These are phyloP conservation scores for Crithidia brevicula DNA, from an alignment of 208 protist genomes.

Conservation along the genomic window DNA sequence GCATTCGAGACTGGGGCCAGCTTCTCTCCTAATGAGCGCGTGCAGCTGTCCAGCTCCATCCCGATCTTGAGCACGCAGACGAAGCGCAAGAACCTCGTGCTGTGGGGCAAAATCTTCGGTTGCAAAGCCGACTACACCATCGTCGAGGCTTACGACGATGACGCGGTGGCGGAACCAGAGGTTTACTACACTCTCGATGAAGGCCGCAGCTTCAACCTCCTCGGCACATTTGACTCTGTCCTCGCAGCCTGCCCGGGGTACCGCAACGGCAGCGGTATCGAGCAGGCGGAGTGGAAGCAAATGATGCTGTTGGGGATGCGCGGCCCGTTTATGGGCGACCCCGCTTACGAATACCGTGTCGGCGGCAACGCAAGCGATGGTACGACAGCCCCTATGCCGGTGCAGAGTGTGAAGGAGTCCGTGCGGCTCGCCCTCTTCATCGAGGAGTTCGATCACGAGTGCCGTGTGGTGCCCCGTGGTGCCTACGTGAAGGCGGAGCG, in stretches of 20 bases:
- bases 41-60: conserved; percentile 72
- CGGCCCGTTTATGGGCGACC: conserved; percentile 82
- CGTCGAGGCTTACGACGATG: conserved; percentile 76
- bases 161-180: conserved; percentile 75
- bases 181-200: conserved; percentile 86
- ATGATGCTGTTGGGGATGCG: conserved; percentile 67
- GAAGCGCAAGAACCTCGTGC: conserved; percentile 62
- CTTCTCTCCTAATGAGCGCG: conserved; percentile 67
- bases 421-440: conserved; percentile 83
- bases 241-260: conserved; percentile 35
- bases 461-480: conserved; percentile 81
- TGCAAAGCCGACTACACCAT: conserved; percentile 88
- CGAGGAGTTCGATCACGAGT: conserved; percentile 82
- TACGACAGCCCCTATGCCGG: not conserved
- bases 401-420: conserved; percentile 66
- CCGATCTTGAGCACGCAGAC: conserved; percentile 66
- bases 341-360: conserved; percentile 88
- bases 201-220: conserved; percentile 78
- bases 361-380: conserved; percentile 17
- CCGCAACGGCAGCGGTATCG: conserved; percentile 29
- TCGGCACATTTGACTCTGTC: conserved; percentile 77
- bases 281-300: conserved; percentile 68
- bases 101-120: conserved; percentile 89
- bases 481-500: conserved; percentile 68
- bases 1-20: conserved; percentile 42